phyloP scores from a whole-genome alignment of 768 basidiomycete species.

The Rhodosporidiobolus sp. region DNA sequence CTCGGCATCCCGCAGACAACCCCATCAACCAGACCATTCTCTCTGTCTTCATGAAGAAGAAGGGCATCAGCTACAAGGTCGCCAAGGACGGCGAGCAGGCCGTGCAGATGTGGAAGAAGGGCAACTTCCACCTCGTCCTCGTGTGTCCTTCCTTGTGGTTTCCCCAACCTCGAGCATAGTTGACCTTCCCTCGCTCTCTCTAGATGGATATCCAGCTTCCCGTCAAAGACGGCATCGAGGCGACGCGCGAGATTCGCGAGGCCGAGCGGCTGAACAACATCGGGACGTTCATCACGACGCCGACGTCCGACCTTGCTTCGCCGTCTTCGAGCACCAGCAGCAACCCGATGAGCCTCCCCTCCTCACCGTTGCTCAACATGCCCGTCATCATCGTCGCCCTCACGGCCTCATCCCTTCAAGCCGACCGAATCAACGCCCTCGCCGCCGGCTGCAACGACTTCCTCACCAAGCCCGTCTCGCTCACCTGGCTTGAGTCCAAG shows the following conservation, averaged over 20 bases:
- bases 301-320: constrained; percentile 56
- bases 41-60: constrained; percentile 93
- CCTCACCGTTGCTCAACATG: constrained; percentile 49
- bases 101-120: constrained; percentile 88
- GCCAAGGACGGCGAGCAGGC: constrained; percentile 95
- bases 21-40: constrained; percentile 97
- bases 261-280: constrained; percentile 68
- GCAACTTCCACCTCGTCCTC: constrained; percentile 90
- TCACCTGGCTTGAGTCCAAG: constrained; percentile 94
- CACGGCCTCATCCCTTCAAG: constrained; percentile 91
- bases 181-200: constrained; percentile 17
- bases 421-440: constrained; percentile 92
- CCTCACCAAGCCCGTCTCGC: constrained; percentile 91
- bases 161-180: neutral
- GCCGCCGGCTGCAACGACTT: constrained; percentile 99
- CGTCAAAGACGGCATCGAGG: constrained; percentile 96
- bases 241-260: constrained; percentile 89
- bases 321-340: constrained; percentile 47
- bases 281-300: constrained; percentile 67
- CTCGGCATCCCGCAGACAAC: constrained; percentile 63
- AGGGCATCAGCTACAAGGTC: constrained; percentile 89
- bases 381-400: constrained; percentile 98
- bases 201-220: constrained; percentile 99
- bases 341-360: constrained; percentile 66
- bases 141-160: constrained; percentile 55